These are phyloP conservation scores for Aspergillus caelatus DNA, from an alignment of 2,329 filamentous ascomycete genomes.

Conservation along the genomic window DNA sequence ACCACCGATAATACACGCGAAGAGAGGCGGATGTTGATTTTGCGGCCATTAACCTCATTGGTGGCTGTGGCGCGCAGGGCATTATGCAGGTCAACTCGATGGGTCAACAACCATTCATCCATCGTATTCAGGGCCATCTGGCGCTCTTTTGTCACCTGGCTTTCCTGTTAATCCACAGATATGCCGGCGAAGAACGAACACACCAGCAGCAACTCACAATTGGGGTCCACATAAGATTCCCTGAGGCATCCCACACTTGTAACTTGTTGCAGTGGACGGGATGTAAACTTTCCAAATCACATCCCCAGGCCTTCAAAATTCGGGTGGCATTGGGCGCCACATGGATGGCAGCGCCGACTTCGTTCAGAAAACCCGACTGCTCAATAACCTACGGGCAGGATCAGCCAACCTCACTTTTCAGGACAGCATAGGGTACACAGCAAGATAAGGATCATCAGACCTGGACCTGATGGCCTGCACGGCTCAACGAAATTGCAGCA, in stretches of 20 bases:
- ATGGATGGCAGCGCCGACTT: slow-evolving; percentile 37
- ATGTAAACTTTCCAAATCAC: neutral
- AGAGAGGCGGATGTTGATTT: neutral
- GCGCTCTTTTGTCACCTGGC: neutral
- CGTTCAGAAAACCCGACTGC: slow-evolving; percentile 35
- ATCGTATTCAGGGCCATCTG: neutral
- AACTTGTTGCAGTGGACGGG: neutral
- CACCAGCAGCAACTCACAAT: neutral
- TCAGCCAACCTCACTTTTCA: neutral
- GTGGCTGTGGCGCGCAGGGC: neutral
- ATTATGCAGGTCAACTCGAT: neutral
- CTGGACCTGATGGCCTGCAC: slow-evolving; percentile 26
- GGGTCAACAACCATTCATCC: neutral
- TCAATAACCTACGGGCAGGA: neutral
- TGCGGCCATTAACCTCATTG: neutral
- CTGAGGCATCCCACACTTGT: neutral
- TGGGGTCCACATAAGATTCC: neutral
- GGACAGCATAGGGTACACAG: neutral
- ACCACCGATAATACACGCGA: neutral
- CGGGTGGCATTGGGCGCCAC: slow-evolving; percentile 35
- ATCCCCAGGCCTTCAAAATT: slow-evolving; percentile 32
- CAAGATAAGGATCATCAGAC: slow-evolving; percentile 26
- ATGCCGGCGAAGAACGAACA: neutral
- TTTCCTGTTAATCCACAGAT: neutral
- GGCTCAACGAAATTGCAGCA: slow-evolving; percentile 12